Percentiles rank a stretch among this genome's conserved stretches.
Evolutionary conservation across 2,329 filamentous ascomycete genomes (phyloP).

Genomic region (Talaromyces atroroseus): DNA sequence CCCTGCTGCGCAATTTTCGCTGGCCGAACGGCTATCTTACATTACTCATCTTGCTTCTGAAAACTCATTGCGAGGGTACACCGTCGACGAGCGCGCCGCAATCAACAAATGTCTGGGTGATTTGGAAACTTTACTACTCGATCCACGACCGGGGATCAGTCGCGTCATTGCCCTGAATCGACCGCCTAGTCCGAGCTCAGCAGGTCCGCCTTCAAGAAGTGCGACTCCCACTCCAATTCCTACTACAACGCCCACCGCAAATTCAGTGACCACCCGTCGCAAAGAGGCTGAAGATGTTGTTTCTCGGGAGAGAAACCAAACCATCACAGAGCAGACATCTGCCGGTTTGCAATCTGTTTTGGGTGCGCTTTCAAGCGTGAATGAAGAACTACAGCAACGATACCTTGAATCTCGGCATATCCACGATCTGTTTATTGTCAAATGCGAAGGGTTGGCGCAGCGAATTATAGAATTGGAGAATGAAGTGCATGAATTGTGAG

Average conservation of each 20-base stretch:
- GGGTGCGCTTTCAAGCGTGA: conserved; percentile 22
- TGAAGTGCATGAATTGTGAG: conserved; percentile 54
- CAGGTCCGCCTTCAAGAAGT: conserved; percentile 8
- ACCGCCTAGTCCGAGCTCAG: not conserved
- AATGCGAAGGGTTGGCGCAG: conserved; percentile 53
- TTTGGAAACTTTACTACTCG: conserved; percentile 19
- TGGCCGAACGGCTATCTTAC: conserved; percentile 1
- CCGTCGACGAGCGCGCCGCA: conserved; percentile 22
- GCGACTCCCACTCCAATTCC: conserved; percentile 12
- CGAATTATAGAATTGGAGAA: conserved; percentile 57
- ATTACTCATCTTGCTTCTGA: conserved; percentile 8
- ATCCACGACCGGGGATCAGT: conserved; percentile 22
- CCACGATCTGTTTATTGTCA: conserved; percentile 54
- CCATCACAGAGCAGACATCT: conserved; percentile 5
- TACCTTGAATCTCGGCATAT: conserved; percentile 49
- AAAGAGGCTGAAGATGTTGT: not conserved
- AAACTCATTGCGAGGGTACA: conserved; percentile 2
- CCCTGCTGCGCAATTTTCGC: not conserved
- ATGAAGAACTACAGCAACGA: conserved; percentile 21
- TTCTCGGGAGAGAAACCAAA: not conserved
- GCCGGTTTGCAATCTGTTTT: conserved; percentile 20
- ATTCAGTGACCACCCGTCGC: not conserved
- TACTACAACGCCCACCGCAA: not conserved
- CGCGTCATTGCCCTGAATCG: conserved; percentile 19
- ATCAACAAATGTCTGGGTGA: conserved; percentile 29